phyloP scores from a whole-genome alignment of 2,329 filamentous ascomycete genomes.

The Botrytis byssoidea region DNA sequence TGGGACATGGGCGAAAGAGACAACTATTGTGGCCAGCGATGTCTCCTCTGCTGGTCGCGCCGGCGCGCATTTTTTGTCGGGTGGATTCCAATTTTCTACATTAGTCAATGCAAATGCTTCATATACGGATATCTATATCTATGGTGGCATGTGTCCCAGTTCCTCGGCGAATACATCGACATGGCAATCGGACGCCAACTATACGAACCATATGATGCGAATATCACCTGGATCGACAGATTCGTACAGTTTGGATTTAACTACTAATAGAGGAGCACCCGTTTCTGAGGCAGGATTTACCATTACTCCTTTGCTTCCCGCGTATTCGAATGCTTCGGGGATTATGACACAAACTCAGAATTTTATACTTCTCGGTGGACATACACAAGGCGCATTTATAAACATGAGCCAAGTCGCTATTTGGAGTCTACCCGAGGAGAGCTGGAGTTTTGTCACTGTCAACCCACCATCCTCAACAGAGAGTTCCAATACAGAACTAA shows the following conservation, averaged over 20 bases:
- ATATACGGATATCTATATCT: constrained; percentile 45
- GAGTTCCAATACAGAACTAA: constrained; percentile 54
- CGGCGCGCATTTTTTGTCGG: constrained; percentile 57
- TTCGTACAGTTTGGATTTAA: constrained; percentile 47
- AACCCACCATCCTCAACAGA: constrained; percentile 42
- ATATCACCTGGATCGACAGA: constrained; percentile 48
- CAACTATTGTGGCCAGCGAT: constrained; percentile 39
- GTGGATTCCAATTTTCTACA: constrained; percentile 41
- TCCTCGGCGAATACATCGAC: constrained; percentile 44
- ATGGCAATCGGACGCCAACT: constrained; percentile 70
- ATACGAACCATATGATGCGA: constrained; percentile 76
- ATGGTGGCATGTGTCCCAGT: constrained; percentile 85
- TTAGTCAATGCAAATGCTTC: constrained; percentile 35
- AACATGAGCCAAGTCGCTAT: constrained; percentile 91
- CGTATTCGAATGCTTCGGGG: constrained; percentile 65
- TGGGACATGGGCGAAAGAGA: constrained; percentile 54
- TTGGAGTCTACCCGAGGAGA: constrained; percentile 81
- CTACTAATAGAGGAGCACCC: constrained; percentile 54
- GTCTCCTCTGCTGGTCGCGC: constrained; percentile 40
- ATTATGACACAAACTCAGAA: constrained; percentile 69
- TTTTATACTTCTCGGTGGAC: constrained; percentile 81
- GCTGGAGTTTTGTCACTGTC: constrained; percentile 80
- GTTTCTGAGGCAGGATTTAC: constrained; percentile 85
- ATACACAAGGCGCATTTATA: constrained; percentile 80
- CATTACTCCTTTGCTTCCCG: constrained; percentile 70